These are phyloP conservation scores for Psilocybe subaeruginosa DNA, from an alignment of 768 basidiomycete species.

Conservation along the genomic window DNA sequence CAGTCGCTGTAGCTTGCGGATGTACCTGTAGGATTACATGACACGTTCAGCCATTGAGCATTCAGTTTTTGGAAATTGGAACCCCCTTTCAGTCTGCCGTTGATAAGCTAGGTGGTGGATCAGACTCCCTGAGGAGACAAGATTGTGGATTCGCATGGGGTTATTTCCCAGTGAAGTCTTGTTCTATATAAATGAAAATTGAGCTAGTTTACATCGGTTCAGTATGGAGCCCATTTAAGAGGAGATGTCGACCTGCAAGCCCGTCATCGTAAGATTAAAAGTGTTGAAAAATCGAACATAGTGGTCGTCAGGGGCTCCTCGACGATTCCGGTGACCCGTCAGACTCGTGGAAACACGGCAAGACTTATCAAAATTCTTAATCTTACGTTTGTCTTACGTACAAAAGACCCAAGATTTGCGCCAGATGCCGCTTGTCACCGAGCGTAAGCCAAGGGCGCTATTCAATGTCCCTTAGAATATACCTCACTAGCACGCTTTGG, in stretches of 20 bases:
- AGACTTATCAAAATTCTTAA: neutral
- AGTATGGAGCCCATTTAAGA: neutral
- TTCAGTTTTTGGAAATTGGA: neutral
- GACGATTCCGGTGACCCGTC: neutral
- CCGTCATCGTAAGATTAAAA: neutral
- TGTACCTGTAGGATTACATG: neutral
- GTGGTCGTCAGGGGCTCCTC: conserved; percentile 1
- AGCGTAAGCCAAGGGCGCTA: neutral
- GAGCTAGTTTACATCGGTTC: neutral
- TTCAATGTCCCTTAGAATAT: too few species aligned
- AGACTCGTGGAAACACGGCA: neutral
- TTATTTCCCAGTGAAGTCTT: neutral
- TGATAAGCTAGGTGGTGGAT: neutral
- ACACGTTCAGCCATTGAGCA: neutral
- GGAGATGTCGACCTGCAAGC: neutral
- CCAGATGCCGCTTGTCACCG: neutral
- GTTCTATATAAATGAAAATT: neutral
- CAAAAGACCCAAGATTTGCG: too few species aligned
- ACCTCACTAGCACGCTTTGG: too few species aligned
- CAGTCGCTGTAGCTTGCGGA: neutral
- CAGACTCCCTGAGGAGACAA: neutral
- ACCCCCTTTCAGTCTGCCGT: neutral
- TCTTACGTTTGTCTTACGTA: neutral
- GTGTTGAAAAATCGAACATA: neutral
- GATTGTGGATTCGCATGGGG: neutral